phyloP scores from a whole-genome alignment of 345 rosid genomes.

The Angophora floribunda region DNA sequence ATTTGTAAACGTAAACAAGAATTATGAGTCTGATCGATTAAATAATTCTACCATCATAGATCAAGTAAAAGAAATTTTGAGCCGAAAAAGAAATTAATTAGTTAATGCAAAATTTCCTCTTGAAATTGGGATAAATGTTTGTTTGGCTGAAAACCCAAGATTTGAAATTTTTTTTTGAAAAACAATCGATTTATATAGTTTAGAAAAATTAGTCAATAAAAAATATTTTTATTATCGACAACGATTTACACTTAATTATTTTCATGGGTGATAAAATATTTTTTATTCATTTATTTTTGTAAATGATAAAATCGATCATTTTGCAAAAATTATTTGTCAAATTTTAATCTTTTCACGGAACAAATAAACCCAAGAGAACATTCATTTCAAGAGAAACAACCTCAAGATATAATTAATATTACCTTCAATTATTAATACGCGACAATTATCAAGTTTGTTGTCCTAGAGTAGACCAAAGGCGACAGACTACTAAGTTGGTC shows the following conservation, averaged over 20 bases:
- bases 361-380: too few relatives aligned
- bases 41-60: too few relatives aligned
- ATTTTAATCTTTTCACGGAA: too few relatives aligned
- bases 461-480: not conserved
- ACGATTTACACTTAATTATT: too few relatives aligned
- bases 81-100: not conserved
- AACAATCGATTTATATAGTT: not conserved
- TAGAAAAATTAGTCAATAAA: not conserved
- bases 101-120: not conserved
- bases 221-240: too few relatives aligned
- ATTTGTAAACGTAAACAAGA: not conserved
- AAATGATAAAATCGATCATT: too few relatives aligned
- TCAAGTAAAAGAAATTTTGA: not conserved
- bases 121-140: not conserved
- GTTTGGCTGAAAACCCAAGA: not conserved
- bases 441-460: too few relatives aligned
- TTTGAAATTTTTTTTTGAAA: too few relatives aligned
- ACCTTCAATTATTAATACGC: not conserved
- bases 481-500: not conserved
- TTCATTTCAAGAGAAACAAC: not conserved
- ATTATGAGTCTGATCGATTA: not conserved
- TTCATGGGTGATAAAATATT: not conserved
- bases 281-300: too few relatives aligned
- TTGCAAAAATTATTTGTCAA: too few relatives aligned
- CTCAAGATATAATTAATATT: too few relatives aligned